Conservation (phyloP, 306 rosid genomes). For the Cicer bijugum region DNA sequence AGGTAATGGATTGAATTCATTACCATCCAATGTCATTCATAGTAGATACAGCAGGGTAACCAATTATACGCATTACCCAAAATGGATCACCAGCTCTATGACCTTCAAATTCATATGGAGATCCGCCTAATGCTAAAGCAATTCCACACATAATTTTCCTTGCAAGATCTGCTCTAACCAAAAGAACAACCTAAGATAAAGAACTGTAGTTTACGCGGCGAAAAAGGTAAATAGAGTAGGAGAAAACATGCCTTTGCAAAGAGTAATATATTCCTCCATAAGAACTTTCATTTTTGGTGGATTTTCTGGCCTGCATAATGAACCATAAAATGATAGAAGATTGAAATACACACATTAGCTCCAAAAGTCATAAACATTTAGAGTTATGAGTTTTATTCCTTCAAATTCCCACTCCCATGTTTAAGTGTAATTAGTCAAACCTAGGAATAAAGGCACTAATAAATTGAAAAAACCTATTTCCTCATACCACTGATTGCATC, state of each 20-base stretch:
- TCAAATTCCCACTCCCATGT: too few species aligned
- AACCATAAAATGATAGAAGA: conserved; percentile 33
- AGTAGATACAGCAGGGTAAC: conserved; percentile 67
- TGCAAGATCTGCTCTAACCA: conserved; percentile 68
- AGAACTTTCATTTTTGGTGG: conserved; percentile 61
- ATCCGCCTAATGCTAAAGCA: conserved; percentile 84
- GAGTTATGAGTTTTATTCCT: too few species aligned
- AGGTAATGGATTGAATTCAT: conserved; percentile 30
- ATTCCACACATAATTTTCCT: conserved; percentile 86
- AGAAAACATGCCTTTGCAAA: conserved; percentile 73
- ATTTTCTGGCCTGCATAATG: conserved; percentile 70
- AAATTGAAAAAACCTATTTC: conserved; percentile 29
- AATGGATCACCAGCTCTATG: conserved; percentile 90
- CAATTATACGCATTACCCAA: conserved; percentile 85
- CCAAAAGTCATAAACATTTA: background rate
- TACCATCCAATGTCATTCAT: conserved; percentile 89
- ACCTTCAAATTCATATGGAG: conserved; percentile 90
- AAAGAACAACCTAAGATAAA: conserved; percentile 36
- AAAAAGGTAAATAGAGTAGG: background rate
- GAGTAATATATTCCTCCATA: conserved; percentile 79
- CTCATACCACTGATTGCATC: conserved; percentile 82
- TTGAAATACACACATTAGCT: background rate
- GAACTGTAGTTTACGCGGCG: background rate
- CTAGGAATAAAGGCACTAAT: conserved; percentile 17
- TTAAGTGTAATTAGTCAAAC: too few species aligned